Evolutionary conservation across 2,329 filamentous ascomycete genomes (phyloP).

Genomic region (Colletotrichum tofieldiae): DNA sequence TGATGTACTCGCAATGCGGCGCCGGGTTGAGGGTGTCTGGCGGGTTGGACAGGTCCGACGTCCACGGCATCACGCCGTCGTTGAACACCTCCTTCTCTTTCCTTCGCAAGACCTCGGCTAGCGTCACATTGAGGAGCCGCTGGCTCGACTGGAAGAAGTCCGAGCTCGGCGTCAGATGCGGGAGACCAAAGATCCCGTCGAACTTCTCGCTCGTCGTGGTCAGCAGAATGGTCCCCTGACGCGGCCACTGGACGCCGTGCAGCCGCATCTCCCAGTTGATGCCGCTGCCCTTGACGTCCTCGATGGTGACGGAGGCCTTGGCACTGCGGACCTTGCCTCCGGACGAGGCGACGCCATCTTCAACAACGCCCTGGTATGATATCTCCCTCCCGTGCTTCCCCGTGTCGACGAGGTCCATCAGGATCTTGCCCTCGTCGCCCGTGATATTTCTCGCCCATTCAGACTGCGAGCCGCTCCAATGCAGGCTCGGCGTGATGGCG

Average conservation of each 20-base stretch:
- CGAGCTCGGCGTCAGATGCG: slow-evolving; percentile 79
- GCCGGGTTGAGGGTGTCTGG: slow-evolving; percentile 72
- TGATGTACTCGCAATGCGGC: slow-evolving; percentile 90
- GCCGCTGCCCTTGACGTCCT: slow-evolving; percentile 78
- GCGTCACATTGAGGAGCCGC: slow-evolving; percentile 79
- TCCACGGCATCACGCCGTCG: slow-evolving; percentile 82
- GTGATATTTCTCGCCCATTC: slow-evolving; percentile 88
- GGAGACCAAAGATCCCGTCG: slow-evolving; percentile 89
- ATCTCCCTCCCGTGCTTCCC: slow-evolving; percentile 63
- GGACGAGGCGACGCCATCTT: slow-evolving; percentile 54
- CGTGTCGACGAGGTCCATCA: slow-evolving; percentile 71
- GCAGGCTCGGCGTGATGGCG: slow-evolving; percentile 74
- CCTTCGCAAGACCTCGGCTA: slow-evolving; percentile 77
- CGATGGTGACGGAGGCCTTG: slow-evolving; percentile 78
- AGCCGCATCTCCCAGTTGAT: slow-evolving; percentile 85
- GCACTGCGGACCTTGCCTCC: slow-evolving; percentile 77
- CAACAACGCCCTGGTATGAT: slow-evolving; percentile 59
- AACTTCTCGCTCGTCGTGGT: slow-evolving; percentile 96
- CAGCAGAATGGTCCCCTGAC: slow-evolving; percentile 84
- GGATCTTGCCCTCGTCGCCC: slow-evolving; percentile 77
- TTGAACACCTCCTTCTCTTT: slow-evolving; percentile 71
- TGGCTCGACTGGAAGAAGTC: slow-evolving; percentile 73
- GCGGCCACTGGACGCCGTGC: slow-evolving; percentile 88
- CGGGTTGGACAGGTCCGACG: slow-evolving; percentile 75
- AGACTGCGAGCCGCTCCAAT: slow-evolving; percentile 72